Evolutionary conservation across 495 filamentous ascomycete species (phyloP), one percentile per base, ranked within the genome.

Genomic region (Chlorociboria aeruginascens): DNA sequence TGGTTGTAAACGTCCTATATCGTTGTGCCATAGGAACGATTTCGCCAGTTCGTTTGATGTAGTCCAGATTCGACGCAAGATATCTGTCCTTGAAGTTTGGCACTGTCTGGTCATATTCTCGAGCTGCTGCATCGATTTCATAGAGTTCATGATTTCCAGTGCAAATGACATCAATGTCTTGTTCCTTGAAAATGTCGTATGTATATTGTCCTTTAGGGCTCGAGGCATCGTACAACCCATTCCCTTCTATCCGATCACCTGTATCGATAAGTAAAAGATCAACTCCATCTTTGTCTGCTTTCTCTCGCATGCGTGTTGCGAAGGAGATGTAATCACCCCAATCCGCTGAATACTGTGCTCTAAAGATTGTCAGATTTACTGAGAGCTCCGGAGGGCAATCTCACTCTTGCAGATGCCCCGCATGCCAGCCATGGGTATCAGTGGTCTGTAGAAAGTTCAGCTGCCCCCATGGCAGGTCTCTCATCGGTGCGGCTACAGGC

Each of bases 311-410:
- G 55, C 86, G 87, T 31, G 79, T 66, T 16, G 89, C 78, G 58
- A 98, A 95, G 8, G 92, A 97, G 54, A 97, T 75, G 65, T 97
- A 98, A 67, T 98, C 92, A 32, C 92, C 92, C 85, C 92, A 96
- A 62, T 97, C 92, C 33, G 87, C 93, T 12, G 87, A 89, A 62
- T 86, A 98, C 25, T 87, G 88, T 1, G 88, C 69, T 66, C 82
- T 86, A 56, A 28, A 25, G 42, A 9, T 38, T 12, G 36, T 51
- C 43, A 54, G 48, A 9, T n/a, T 34, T 36, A 29, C 28, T 14
- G 36, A 6, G 8, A 3, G 25, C 6, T 35, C 3, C 20, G 40
- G 30, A 25, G 40, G 30, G 29, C 6, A 33, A 32, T 40, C 69
- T 52, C 69, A 84, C 79, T 98, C 92, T 66, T 86, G 82, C 7